Percentiles rank a stretch among this genome's conserved stretches.
Evolutionary conservation across 169 alveolate genomes (phyloP).

Genomic region (Plasmodium knowlesi): DNA sequence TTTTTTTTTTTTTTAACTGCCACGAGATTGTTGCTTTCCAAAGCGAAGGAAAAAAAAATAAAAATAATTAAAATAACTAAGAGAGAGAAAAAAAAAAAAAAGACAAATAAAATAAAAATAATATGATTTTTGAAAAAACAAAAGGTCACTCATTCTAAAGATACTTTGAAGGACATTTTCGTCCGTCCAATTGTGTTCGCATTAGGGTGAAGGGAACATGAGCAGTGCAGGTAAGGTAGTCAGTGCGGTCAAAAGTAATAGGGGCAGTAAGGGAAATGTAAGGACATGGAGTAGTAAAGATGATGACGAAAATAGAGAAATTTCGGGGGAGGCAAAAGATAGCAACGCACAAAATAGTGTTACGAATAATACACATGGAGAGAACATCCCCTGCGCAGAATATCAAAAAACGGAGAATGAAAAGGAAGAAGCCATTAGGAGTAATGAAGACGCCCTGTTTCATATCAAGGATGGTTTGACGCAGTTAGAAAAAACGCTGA

Average conservation of each 20-base stretch:
- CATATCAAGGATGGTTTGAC: slow-evolving; percentile 32
- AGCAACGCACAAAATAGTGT: not conserved
- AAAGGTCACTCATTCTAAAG: not conserved
- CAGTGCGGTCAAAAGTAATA: not conserved
- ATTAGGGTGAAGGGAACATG: not conserved
- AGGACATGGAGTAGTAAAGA: not conserved
- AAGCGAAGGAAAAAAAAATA: not conserved
- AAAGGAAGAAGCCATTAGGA: not conserved
- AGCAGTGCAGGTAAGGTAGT: not conserved
- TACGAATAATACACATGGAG: not conserved
- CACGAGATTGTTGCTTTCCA: not conserved
- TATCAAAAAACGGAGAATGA: not conserved
- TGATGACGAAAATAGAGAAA: not conserved
- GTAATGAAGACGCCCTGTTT: not conserved
- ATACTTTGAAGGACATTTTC: not conserved
- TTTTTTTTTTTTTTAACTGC: not conserved
- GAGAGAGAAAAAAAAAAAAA: too few species aligned
- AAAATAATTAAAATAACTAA: too few species aligned
- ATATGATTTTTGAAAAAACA: not conserved
- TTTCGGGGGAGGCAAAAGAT: not conserved
- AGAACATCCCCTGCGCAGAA: too few species aligned
- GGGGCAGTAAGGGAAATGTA: not conserved
- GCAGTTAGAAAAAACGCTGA: slow-evolving; percentile 32
- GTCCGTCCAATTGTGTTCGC: not conserved
- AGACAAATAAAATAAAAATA: not conserved